Conservation (phyloP, 306 rosid species). For the apple (Malus domestica) region DNA sequence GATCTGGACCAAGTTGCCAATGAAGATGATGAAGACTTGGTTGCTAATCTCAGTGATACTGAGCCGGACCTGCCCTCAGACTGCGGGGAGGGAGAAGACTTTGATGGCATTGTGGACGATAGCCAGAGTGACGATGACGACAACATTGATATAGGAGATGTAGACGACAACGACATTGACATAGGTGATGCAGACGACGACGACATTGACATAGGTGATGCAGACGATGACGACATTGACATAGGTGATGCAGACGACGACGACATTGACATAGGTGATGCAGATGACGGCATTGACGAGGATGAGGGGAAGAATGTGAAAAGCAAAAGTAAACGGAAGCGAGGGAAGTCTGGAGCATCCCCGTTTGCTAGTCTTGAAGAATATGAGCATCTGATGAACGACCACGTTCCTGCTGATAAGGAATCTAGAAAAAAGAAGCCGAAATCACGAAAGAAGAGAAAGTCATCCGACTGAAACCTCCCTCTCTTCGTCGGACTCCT, state of each 20-base stretch:
- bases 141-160: constrained; percentile 37
- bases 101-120: constrained; percentile 11
- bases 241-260: too few relatives aligned
- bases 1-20: constrained; percentile 65
- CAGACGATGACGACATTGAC: neutral
- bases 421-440: constrained; percentile 26
- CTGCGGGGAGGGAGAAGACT: constrained; percentile 36
- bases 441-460: constrained; percentile 28
- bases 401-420: constrained; percentile 17
- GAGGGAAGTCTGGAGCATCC: constrained; percentile 42
- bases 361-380: constrained; percentile 85
- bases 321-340: constrained; percentile 43
- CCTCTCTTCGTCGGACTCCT: neutral
- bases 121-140: constrained; percentile 3
- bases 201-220: too few relatives aligned
- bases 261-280: too few relatives aligned
- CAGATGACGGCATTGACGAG: neutral
- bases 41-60: constrained; percentile 53
- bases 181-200: constrained; percentile 18
- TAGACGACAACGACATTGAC: constrained; percentile 36
- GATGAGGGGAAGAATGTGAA: constrained; percentile 28
- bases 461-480: constrained; percentile 2
- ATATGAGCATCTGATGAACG: constrained; percentile 64
- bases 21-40: constrained; percentile 79
- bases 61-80: constrained; percentile 55